A percentile compares a stretch with the other conserved stretches of the same genome.
phyloP scores from a whole-genome alignment of 208 protist species.

The Crithidia acanthocephali region DNA sequence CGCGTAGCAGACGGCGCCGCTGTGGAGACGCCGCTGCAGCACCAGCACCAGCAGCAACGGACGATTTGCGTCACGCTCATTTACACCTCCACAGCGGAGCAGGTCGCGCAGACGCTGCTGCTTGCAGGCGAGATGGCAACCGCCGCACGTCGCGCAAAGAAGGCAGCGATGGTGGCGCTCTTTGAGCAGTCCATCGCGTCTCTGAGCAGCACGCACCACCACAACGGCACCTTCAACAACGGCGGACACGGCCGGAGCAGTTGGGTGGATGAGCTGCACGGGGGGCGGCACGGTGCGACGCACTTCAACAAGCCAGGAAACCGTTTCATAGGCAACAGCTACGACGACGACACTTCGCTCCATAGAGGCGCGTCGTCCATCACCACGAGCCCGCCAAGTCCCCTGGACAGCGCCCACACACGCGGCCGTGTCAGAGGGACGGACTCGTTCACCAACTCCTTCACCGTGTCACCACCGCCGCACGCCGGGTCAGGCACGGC shows the following conservation, averaged over 20 bases:
- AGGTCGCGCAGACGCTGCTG: slow-evolving; percentile 23
- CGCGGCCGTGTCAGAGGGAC: background rate
- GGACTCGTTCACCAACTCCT: background rate
- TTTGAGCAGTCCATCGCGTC: background rate
- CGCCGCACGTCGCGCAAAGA: background rate
- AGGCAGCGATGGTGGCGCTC: background rate
- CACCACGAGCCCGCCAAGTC: slow-evolving; percentile 20
- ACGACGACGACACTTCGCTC: background rate
- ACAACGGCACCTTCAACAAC: background rate
- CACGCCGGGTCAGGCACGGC: background rate
- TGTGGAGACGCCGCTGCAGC: background rate
- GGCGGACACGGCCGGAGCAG: background rate
- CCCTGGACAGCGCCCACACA: background rate
- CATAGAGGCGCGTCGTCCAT: background rate
- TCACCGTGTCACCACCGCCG: background rate
- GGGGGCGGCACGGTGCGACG: background rate
- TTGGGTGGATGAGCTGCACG: slow-evolving; percentile 9
- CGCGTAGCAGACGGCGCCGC: background rate
- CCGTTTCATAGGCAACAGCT: background rate
- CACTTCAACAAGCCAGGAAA: background rate
- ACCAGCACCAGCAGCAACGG: background rate
- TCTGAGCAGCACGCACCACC: background rate
- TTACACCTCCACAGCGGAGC: slow-evolving; percentile 33
- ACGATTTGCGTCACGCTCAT: slow-evolving; percentile 35
- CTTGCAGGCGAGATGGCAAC: slow-evolving; percentile 5